Conservation (phyloP, 495 filamentous ascomycete species). For the Tetracladium marchalianum region DNA sequence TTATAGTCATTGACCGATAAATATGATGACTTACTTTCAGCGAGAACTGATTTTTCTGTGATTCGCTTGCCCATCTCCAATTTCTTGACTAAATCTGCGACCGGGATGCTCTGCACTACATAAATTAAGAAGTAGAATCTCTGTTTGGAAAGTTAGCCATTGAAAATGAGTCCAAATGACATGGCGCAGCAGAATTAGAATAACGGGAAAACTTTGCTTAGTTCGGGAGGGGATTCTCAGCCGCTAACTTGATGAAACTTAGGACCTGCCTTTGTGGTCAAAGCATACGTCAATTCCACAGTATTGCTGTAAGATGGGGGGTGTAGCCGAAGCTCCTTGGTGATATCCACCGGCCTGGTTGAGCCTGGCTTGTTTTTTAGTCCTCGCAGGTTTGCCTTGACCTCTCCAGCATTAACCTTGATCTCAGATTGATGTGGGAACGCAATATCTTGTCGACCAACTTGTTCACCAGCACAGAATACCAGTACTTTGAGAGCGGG, state of each 20-base stretch:
- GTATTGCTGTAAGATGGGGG: constrained; percentile 58
- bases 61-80: constrained; percentile 63
- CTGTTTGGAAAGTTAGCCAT: constrained; percentile 33
- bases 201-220: background rate
- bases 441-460: constrained; percentile 60
- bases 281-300: constrained; percentile 80
- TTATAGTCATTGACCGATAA: background rate
- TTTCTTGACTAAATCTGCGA: constrained; percentile 58
- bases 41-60: constrained; percentile 66
- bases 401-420: constrained; percentile 76
- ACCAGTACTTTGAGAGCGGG: constrained; percentile 58
- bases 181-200: constrained; percentile 8
- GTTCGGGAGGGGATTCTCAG: background rate
- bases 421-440: constrained; percentile 91
- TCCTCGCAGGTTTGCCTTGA: constrained; percentile 83
- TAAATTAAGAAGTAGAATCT: constrained; percentile 67
- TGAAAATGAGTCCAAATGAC: background rate
- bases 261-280: constrained; percentile 67
- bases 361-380: constrained; percentile 93
- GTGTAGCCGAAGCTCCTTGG: constrained; percentile 58
- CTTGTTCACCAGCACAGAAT: constrained; percentile 58
- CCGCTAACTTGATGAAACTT: constrained; percentile 10
- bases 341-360: constrained; percentile 86
- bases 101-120: constrained; percentile 61
- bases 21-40: constrained; percentile 58